These are phyloP conservation scores for Musa schizocarpa DNA, from an alignment of 176 grass and related monocot genomes.

Conservation along the genomic window DNA sequence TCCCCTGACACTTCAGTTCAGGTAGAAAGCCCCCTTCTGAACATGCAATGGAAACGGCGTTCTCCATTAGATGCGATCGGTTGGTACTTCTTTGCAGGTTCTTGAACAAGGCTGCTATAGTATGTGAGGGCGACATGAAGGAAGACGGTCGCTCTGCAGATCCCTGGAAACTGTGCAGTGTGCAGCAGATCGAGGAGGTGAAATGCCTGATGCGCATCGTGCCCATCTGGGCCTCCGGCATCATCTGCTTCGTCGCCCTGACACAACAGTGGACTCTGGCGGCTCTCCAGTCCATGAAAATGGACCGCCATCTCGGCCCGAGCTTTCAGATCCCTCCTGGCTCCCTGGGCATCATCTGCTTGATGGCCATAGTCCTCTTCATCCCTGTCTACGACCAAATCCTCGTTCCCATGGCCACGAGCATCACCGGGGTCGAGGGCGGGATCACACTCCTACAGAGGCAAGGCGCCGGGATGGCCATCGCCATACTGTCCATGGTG, in stretches of 20 bases:
- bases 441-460: constrained; percentile 71
- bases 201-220: constrained; percentile 71
- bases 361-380: constrained; percentile 39
- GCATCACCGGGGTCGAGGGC: constrained; percentile 42
- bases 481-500: constrained; percentile 51
- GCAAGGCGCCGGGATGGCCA: constrained; percentile 40
- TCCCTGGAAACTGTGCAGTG: constrained; percentile 49
- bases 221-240: constrained; percentile 45
- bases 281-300: constrained; percentile 41
- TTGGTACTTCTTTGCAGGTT: constrained; percentile 25
- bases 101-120: constrained; percentile 55
- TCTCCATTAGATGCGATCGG: background rate
- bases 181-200: constrained; percentile 61
- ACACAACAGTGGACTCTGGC: constrained; percentile 60
- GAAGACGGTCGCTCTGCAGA: constrained; percentile 36
- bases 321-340: constrained; percentile 48
- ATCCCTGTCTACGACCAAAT: constrained; percentile 59
- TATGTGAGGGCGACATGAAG: constrained; percentile 38
- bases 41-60: background rate
- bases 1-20: constrained; percentile 52
- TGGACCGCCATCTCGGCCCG: constrained; percentile 47
- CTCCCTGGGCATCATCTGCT: constrained; percentile 36
- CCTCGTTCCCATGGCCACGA: constrained; percentile 42
- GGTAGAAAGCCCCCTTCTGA: background rate
- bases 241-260: constrained; percentile 48